Base-by-base conservation (phyloP, 176 grass and related monocot genomes). In the Carex scoparia region DNA sequence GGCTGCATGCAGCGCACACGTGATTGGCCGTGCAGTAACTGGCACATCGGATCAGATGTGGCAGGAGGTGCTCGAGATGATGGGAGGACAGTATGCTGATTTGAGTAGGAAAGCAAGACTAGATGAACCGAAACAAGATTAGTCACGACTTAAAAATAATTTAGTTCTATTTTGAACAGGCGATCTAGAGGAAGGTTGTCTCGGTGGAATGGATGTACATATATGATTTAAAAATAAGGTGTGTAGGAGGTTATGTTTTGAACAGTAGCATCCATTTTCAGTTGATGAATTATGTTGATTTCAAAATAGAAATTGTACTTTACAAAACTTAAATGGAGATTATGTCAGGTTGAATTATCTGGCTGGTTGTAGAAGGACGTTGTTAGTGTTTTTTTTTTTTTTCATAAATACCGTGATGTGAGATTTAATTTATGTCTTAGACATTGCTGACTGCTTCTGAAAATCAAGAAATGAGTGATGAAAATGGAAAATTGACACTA, bases 31-130 rank as follows among this genome's bases (percentile, higher is more conserved):
- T 1, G 86, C 90, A 0, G 11, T 92, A 63, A 72, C 32, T 0
- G 82, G 18, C 0, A 85, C 84, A 59, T 88, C 93, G 0, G 86
- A 91, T 5, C 80, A 74, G 60, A 46, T 98, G 53, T 95, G 95
- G 95, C 86, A 86, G 79, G 93, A 98, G 84, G 80, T 98, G 32
- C 85, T 98, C 81, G 86, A 93, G 85, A 66, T 98, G 51, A 86
- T 95, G 93, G 95, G 95, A 40, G 95, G 93, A 42, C 86, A 90
- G 14, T 93, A 93, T 81, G 88, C 88, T 0, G 95, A 98, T 54
- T 86, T 95, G 85, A 95, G 95, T 14, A 85, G 87, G 85, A 95
- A 98, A 71, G 92, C 91, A 1, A 98, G 90, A 80, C 57, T 87
- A 85, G 91, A 94, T 86, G 44, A 86, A 76, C 74, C 74, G 14